Base-by-base conservation (phyloP, 139 green algal genomes). In the Cymbomonas tetramitiformis region DNA sequence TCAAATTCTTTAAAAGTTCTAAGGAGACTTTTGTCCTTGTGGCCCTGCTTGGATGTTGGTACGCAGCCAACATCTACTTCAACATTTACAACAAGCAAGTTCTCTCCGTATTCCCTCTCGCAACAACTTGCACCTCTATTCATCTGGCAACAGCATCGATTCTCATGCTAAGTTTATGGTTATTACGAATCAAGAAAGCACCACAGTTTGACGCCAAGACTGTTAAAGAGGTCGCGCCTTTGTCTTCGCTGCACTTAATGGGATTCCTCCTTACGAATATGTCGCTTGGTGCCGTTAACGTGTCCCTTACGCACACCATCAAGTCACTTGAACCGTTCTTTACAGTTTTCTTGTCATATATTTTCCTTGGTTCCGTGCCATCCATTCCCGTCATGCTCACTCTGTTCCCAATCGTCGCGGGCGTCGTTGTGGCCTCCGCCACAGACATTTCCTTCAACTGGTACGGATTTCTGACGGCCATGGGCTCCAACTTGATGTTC, bases 41-140 rank as follows among this genome's bases (percentile, higher is more conserved):
- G 2, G 19, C 34, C 0, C 65, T 98, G 19, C 97, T 98, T 64
- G 86, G 56, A 4, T 56, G 73, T 5, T 96, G 91, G 91, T 98
- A 98, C 66, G 33, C 73, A 0, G 83, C 86, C 56, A 98, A 98
- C 76, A 95, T 96, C 60, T 84, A 82, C 64, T 98, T 98, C 82
- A 98, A 98, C 74, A 93, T 97, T 69, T 95, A 64, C 47, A 71
- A 65, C 38, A 64, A 73, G 58, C 66, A 69, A 46, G 58, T 57
- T 5, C 70, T 98, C 50, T 93, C 90, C 54, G 74, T 55, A 0
- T 96, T 93, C 58, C 75, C 79, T n/a, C n/a, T n/a, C n/a, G n/a
- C n/a, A n/a, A n/a, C n/a, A n/a, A n/a, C n/a, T n/a, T n/a, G n/a
- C n/a, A n/a, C n/a, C n/a, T n/a, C n/a, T n/a, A n/a, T n/a, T n/a